phyloP scores from a whole-genome alignment of 108 stramenopile genomes.

The Cyclotella cryptica region DNA sequence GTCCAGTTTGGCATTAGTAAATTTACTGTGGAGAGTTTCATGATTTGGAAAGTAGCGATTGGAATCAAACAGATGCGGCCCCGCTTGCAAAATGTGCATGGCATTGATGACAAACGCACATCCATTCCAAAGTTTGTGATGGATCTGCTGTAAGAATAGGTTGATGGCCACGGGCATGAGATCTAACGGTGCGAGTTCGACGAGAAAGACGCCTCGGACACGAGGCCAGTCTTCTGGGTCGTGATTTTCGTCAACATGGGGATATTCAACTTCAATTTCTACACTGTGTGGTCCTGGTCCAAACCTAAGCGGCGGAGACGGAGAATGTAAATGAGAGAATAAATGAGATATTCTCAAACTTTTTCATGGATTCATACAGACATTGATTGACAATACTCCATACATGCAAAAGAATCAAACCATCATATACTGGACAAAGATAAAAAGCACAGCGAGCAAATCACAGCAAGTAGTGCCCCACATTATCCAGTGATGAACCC shows the following conservation, averaged over 20 bases:
- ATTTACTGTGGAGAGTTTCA: conserved; percentile 35
- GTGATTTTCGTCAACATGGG: conserved; percentile 3
- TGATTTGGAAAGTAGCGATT: conserved; percentile 35
- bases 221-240: conserved; percentile 29
- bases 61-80: conserved; percentile 49
- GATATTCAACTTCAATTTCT: conserved; percentile 63
- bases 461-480: too few relatives aligned
- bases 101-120: conserved; percentile 79
- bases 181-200: conserved; percentile 78
- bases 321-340: neutral
- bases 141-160: conserved; percentile 86
- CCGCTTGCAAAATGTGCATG: conserved; percentile 81
- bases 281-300: conserved; percentile 81
- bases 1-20: conserved; percentile 53
- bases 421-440: too few relatives aligned
- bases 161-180: conserved; percentile 84
- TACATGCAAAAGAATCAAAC: neutral
- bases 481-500: neutral
- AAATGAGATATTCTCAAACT: neutral
- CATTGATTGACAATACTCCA: neutral
- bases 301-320: conserved; percentile 47
- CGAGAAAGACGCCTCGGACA: conserved; percentile 47
- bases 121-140: conserved; percentile 74
- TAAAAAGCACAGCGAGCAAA: too few relatives aligned
- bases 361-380: neutral